Evolutionary conservation across 345 rosid species (phyloP), one percentile per base, ranked within the genome.

Genomic region (Brassica cretica): DNA sequence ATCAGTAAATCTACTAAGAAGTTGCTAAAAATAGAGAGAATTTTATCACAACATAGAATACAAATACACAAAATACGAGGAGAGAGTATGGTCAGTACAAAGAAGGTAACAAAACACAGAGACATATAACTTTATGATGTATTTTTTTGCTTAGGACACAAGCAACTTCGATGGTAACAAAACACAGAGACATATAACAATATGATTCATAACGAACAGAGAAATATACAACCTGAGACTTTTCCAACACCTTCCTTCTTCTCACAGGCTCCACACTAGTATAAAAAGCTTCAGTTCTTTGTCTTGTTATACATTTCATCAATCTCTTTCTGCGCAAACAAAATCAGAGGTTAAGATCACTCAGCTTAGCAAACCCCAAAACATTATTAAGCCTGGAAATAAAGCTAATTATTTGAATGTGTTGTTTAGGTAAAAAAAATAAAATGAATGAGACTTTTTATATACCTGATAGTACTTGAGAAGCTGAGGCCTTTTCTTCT

Each of bases 401-500:
- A 33, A 33, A 33, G 8, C 2, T 5, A 33, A 33, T 6, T 33
- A 33, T 33, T 33, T 46, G 5, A 55, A 59, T 53, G 64, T 59
- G 11, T 44, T 67, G 21, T 53, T 46, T 68, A 68, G 3, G 63
- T 51, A 2, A 56, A 51, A 76, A 11, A n/a, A 4, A 15, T 61
- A 64, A 61, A 21, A n/a, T 61, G 29, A 53, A 49, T 15, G 16
- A 41, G 51, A 25, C 12, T 24, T 51, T 2, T 16, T 9, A 39
- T 46, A 1, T 80, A 91, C 98, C 97, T 90, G 91, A 80, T 93
- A 96, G 82, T 87, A 82, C 70, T 89, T 88, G 71, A 86, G 96
- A 80, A 91, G 84, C 63, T 96, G 99, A 44, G 97, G 97, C 74
- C 99, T 86, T 87, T 90, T 96, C 87, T 87, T 96, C 89, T 96